Evolutionary conservation across 371 early-diverging fungal genomes (phyloP).

Genomic region (Haplosporangium sp.): DNA sequence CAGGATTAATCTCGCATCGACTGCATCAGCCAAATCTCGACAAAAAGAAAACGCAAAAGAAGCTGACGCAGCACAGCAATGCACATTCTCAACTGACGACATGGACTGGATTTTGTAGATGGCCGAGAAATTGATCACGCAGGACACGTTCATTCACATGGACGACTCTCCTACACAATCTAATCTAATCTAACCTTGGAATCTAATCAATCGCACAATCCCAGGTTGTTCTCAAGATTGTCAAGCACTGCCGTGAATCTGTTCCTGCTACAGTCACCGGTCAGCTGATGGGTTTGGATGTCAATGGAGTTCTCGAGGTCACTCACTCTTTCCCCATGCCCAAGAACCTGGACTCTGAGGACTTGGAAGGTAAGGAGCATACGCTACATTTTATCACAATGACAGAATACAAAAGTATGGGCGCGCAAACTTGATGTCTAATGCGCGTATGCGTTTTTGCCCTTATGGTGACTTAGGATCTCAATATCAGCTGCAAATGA

Average conservation of each 20-base stretch:
- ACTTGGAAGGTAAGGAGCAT: conserved; percentile 47
- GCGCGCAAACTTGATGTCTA: neutral
- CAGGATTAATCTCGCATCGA: no score
- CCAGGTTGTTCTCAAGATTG: conserved; percentile 92
- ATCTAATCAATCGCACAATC: neutral
- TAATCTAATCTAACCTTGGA: conserved; percentile 6
- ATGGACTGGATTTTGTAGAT: neutral
- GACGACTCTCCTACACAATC: conserved; percentile 5
- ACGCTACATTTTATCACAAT: neutral
- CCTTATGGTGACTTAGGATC: conserved; percentile 56
- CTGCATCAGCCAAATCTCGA: no score
- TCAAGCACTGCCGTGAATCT: conserved; percentile 93
- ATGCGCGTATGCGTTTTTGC: conserved; percentile 7
- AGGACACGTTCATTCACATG: neutral
- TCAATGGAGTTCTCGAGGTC: conserved; percentile 87
- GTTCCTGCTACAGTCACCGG: conserved; percentile 89
- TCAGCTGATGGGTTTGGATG: conserved; percentile 88
- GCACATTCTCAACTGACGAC: neutral
- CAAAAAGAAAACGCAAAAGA: neutral
- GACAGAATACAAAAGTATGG: conserved; percentile 1
- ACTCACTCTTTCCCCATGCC: conserved; percentile 92
- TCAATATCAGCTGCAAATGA: conserved; percentile 94
- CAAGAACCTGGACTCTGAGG: conserved; percentile 62
- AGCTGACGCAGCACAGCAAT: neutral
- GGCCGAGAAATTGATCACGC: no score